Conservation (phyloP, 805 yeast species). For the Clavispora asparagi region DNA sequence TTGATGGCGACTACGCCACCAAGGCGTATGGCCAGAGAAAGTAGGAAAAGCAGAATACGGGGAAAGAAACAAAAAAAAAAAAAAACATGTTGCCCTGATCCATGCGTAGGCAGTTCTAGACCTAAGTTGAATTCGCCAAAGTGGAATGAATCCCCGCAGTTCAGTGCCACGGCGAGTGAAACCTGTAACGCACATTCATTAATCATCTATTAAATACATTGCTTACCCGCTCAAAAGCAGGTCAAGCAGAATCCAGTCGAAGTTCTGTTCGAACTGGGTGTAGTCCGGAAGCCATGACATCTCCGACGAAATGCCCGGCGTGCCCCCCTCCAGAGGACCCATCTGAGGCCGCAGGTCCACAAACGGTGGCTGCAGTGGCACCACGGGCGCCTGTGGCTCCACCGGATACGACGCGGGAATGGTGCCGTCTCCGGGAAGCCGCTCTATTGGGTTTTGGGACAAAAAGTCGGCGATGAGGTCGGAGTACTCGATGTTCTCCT, state of each 20-base stretch:
- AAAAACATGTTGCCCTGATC: too few species aligned
- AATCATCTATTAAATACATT: too few species aligned
- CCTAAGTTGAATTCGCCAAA: too few species aligned
- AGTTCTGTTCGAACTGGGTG: not conserved
- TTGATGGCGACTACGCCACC: constrained; percentile 68
- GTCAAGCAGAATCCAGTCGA: not conserved
- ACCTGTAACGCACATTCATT: too few species aligned
- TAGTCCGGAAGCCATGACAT: not conserved
- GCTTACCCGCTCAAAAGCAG: not conserved
- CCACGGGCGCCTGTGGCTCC: not conserved
- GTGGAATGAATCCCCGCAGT: too few species aligned
- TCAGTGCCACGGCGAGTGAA: too few species aligned
- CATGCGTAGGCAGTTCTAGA: too few species aligned
- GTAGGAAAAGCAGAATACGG: not conserved
- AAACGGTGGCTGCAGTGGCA: not conserved
- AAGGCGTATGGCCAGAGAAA: constrained; percentile 59
- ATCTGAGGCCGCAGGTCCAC: not conserved
- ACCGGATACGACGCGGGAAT: not conserved
- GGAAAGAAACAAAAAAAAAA: too few species aligned
- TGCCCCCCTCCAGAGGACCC: not conserved
- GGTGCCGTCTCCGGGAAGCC: not conserved
- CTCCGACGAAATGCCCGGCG: not conserved
- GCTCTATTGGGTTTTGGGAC: not conserved
- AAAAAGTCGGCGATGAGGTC: not conserved
- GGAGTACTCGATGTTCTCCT: not conserved